Percentiles rank a stretch among this genome's conserved stretches.
phyloP scores from a whole-genome alignment of 768 basidiomycete genomes.

The Dictyophora rubrovolvata region DNA sequence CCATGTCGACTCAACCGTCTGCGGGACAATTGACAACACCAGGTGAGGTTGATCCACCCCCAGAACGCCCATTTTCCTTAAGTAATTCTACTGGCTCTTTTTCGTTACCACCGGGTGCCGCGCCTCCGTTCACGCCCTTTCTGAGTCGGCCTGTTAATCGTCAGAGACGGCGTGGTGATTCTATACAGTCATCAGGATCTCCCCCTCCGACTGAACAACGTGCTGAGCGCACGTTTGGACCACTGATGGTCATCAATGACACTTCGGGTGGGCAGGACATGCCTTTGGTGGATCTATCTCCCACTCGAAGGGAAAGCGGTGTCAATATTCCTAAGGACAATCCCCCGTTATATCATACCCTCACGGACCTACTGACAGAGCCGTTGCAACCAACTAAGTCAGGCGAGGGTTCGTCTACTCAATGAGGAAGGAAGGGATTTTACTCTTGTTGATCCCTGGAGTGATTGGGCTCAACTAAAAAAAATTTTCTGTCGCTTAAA shows the following conservation, averaged over 20 bases:
- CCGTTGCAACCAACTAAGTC: not conserved
- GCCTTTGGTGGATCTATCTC: conserved; percentile 8
- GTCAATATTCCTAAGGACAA: not conserved
- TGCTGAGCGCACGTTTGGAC: not conserved
- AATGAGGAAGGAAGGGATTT: no score
- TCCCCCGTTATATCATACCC: conserved; percentile 12
- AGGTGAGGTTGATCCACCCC: not conserved
- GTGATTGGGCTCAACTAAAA: no score
- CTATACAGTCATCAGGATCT: not conserved
- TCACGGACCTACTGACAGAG: not conserved
- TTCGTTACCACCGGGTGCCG: not conserved
- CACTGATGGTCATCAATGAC: conserved; percentile 1
- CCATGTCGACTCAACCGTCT: not conserved
- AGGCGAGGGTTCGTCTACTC: not conserved
- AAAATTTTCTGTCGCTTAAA: no score
- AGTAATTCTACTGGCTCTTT: not conserved
- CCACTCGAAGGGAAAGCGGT: not conserved
- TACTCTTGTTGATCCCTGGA: no score
- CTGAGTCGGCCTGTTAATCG: not conserved
- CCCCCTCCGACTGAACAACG: not conserved
- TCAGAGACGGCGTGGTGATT: conserved; percentile 1
- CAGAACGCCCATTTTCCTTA: not conserved
- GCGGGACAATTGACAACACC: not conserved
- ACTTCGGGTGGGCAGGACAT: not conserved
- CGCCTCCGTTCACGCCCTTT: not conserved